Evolutionary conservation across 2,329 filamentous ascomycete genomes (phyloP).

Genomic region (Diplodia corticola): DNA sequence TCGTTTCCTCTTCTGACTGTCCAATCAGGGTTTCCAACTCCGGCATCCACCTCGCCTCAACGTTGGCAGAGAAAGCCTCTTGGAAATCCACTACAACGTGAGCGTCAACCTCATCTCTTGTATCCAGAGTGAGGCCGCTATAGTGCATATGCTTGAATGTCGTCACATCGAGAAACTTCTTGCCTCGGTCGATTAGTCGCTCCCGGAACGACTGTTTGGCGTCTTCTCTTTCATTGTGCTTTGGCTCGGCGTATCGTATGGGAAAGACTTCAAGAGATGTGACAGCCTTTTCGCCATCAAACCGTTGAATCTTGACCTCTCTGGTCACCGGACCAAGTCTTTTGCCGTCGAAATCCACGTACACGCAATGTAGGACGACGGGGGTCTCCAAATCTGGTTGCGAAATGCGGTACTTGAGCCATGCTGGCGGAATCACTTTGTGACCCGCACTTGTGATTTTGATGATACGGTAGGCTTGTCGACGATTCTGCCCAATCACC

Average conservation of each 20-base stretch:
- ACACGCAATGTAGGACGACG: background rate
- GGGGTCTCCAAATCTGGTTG: background rate
- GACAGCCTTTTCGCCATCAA: background rate
- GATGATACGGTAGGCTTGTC: background rate
- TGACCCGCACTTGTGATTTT: background rate
- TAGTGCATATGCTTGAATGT: background rate
- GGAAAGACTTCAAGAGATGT: background rate
- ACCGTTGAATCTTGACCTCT: background rate
- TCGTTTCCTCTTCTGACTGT: too few species aligned
- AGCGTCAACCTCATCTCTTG: background rate
- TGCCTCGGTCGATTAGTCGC: background rate
- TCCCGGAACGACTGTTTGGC: background rate
- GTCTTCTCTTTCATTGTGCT: too few species aligned
- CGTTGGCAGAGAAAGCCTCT: background rate
- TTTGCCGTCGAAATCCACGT: background rate
- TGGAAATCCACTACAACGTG: background rate
- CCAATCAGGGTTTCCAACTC: background rate
- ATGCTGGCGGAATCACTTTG: background rate
- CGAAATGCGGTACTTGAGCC: rapidly evolving
- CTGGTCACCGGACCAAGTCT: background rate
- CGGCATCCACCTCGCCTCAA: background rate
- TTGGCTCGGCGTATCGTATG: background rate
- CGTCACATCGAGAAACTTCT: background rate
- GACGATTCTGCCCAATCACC: background rate
- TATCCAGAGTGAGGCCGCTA: background rate